Evolutionary conservation across 441 rosid genomes (phyloP).

Genomic region (Erysimum pusillum): DNA sequence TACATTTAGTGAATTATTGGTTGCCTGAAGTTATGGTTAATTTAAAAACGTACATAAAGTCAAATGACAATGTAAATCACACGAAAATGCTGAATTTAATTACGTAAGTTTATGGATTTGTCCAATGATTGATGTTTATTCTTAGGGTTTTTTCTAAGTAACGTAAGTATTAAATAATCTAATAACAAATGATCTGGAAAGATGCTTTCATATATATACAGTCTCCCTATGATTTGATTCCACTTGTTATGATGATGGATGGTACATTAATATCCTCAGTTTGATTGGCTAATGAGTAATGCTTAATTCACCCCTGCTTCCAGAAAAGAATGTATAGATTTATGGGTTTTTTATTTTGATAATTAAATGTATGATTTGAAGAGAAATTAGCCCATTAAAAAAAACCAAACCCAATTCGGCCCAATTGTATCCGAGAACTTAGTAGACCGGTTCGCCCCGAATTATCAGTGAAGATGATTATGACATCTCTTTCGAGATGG

Average conservation of each 20-base stretch:
- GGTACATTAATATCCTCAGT: background rate
- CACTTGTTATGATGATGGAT: background rate
- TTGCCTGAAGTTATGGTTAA: conserved; percentile 30
- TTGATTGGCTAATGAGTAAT: conserved; percentile 17
- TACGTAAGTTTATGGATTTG: conserved; percentile 13
- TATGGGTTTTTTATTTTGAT: background rate
- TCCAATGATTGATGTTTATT: conserved; percentile 39
- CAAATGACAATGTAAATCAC: conserved; percentile 32
- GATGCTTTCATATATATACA: conserved; percentile 31
- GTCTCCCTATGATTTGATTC: conserved; percentile 11
- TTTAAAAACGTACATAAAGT: conserved; percentile 26
- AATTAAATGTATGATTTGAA: background rate
- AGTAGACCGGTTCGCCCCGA: background rate
- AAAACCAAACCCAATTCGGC: conserved; percentile 18
- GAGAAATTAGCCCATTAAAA: conserved; percentile 5
- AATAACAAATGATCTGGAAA: conserved; percentile 23
- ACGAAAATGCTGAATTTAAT: conserved; percentile 27
- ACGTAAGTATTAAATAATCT: conserved; percentile 34
- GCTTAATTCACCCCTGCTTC: background rate
- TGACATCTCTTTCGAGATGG: background rate
- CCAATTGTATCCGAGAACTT: conserved; percentile 20
- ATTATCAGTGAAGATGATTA: background rate
- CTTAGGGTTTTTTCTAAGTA: conserved; percentile 18
- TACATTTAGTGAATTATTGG: background rate
- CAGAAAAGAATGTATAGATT: too few species aligned